A percentile compares a stretch with the other conserved stretches of the same genome.
phyloP scores from a whole-genome alignment of 805 yeast genomes.

The Spathaspora hagerdaliae region DNA sequence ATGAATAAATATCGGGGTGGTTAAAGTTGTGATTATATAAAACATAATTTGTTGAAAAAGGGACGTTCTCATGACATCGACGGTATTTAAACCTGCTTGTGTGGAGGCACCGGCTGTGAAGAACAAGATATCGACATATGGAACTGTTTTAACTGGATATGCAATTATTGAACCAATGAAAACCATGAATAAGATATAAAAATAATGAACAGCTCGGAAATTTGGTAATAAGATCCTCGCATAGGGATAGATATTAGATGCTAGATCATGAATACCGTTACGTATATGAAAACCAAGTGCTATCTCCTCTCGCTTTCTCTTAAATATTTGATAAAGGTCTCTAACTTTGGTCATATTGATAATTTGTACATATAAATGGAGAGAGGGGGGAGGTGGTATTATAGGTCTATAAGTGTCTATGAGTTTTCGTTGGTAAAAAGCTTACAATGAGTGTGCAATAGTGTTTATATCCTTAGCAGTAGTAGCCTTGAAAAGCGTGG shows the following conservation, averaged over 20 bases:
- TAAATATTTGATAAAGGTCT: neutral
- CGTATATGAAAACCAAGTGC: slow-evolving; percentile 18
- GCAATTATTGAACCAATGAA: slow-evolving; percentile 71
- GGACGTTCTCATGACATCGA: slow-evolving; percentile 58
- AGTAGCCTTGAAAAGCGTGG: no score
- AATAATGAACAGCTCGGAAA: slow-evolving; percentile 65
- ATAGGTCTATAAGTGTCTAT: neutral
- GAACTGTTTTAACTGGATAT: slow-evolving; percentile 64
- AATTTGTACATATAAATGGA: no score
- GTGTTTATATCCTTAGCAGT: no score
- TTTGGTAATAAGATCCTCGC: slow-evolving; percentile 44
- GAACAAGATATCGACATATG: slow-evolving; percentile 78
- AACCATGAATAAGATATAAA: slow-evolving; percentile 57
- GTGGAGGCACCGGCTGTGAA: slow-evolving; percentile 74
- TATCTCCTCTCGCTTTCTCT: neutral
- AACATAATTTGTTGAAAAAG: slow-evolving; percentile 79
- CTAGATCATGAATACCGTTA: slow-evolving; percentile 30
- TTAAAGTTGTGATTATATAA: slow-evolving; percentile 56
- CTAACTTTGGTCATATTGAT: neutral
- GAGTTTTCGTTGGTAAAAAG: neutral
- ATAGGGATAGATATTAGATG: slow-evolving; percentile 38
- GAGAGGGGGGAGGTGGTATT: no score
- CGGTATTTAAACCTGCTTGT: slow-evolving; percentile 88
- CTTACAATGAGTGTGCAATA: no score
- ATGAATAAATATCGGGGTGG: slow-evolving; percentile 89